Conservation (phyloP, 192 early-diverging fungal genomes). For the Coemansia sp. region DNA sequence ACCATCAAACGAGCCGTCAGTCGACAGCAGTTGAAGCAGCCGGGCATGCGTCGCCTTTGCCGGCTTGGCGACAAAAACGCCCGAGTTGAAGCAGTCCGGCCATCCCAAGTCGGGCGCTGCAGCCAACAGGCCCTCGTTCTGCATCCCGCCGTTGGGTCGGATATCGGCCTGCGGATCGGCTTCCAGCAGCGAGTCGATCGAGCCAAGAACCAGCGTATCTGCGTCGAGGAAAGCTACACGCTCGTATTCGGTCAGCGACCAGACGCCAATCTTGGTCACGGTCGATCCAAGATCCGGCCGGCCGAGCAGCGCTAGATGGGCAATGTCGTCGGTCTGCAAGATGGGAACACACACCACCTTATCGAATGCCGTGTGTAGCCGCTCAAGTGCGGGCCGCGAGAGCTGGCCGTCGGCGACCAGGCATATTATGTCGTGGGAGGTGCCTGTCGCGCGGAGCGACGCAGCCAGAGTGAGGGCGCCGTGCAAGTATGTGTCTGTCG, state of each 20-base stretch:
- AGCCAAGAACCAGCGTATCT: constrained; percentile 69
- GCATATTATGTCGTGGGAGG: constrained; percentile 58
- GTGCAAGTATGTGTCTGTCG: constrained; percentile 74
- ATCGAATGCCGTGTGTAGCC: constrained; percentile 56
- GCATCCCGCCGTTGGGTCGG: constrained; percentile 46
- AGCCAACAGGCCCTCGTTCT: constrained; percentile 56
- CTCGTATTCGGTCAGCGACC: constrained; percentile 64
- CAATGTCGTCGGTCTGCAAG: constrained; percentile 53
- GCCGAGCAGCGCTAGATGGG: constrained; percentile 58
- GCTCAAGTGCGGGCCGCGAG: constrained; percentile 55
- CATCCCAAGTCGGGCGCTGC: constrained; percentile 91
- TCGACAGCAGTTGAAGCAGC: constrained; percentile 34
- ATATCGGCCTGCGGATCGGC: background rate
- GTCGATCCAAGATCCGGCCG: constrained; percentile 85
- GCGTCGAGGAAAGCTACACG: constrained; percentile 83
- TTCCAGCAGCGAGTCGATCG: constrained; percentile 80
- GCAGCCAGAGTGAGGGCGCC: constrained; percentile 77
- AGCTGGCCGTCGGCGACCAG: constrained; percentile 51
- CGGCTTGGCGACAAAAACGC: constrained; percentile 58
- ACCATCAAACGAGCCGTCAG: constrained; percentile 76
- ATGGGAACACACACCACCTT: constrained; percentile 61
- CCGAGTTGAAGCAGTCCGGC: constrained; percentile 98
- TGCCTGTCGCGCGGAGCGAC: constrained; percentile 58
- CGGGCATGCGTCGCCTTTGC: constrained; percentile 43
- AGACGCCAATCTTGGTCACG: constrained; percentile 83